A percentile compares a stretch with the other conserved stretches of the same genome.
phyloP scores from a whole-genome alignment of 1,139 yeast genomes.

The Hyphopichia wangnamkhiaoensis region DNA sequence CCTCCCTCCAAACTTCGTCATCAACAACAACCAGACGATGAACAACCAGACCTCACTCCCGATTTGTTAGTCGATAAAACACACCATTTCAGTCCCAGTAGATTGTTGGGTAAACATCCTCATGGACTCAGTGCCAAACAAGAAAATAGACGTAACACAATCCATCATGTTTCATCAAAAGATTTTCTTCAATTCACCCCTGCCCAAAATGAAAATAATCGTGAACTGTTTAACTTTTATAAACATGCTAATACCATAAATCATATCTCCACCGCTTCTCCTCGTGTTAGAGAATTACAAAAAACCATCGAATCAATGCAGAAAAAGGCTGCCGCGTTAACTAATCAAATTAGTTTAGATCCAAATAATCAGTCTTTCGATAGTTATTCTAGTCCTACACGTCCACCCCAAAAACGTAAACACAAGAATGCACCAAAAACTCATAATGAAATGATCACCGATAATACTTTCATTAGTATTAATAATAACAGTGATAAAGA shows the following conservation, averaged over 20 bases:
- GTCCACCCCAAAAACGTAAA: slow-evolving; percentile 2
- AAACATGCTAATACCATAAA: slow-evolving; percentile 7
- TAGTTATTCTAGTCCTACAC: slow-evolving; percentile 4
- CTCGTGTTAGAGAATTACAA: background rate
- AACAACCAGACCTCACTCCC: no score
- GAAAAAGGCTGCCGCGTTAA: background rate
- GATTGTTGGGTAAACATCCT: slow-evolving; percentile 34
- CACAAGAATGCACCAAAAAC: background rate
- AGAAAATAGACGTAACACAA: slow-evolving; percentile 28
- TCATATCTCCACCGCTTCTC: slow-evolving; percentile 2
- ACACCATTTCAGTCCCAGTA: slow-evolving; percentile 2
- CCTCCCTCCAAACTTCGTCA: slow-evolving; percentile 3
- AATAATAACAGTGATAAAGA: slow-evolving; percentile 2
- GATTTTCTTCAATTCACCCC: slow-evolving; percentile 5
- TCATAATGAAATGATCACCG: background rate
- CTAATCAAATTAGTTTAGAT: background rate
- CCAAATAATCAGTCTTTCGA: slow-evolving; percentile 1
- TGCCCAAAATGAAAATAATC: background rate
- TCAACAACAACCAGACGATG: background rate
- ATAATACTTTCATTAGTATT: background rate
- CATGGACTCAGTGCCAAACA: slow-evolving; percentile 49
- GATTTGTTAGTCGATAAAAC: no score
- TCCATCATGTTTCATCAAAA: slow-evolving; percentile 15
- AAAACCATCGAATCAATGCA: background rate
- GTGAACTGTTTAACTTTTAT: background rate